Evolutionary conservation across 305 asterid species (phyloP).

Genomic region (Caryopteris hybrid): DNA sequence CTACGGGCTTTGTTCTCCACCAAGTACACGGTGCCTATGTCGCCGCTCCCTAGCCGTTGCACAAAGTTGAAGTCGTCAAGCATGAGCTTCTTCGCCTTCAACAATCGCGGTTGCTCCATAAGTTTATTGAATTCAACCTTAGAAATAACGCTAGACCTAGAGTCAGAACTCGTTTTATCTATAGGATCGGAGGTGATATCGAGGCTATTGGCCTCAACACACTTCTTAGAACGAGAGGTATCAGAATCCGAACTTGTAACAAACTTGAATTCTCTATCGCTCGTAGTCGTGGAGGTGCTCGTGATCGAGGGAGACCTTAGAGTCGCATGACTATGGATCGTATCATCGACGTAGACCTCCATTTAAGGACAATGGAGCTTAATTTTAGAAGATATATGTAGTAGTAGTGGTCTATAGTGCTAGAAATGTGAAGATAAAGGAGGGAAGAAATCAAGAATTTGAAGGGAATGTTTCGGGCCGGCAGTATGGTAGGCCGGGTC

Average conservation of each 20-base stretch:
- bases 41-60: conserved; percentile 62
- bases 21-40: conserved; percentile 67
- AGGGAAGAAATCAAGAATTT: conserved; percentile 13
- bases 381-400: neutral
- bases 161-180: conserved; percentile 13
- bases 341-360: conserved; percentile 16
- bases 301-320: conserved; percentile 16
- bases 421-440: too few species aligned
- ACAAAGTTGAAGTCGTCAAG: conserved; percentile 48
- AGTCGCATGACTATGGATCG: neutral
- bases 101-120: too few species aligned
- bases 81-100: conserved; percentile 21
- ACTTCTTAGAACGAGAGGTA: neutral
- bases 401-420: too few species aligned
- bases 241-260: conserved; percentile 17
- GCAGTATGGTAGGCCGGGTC: conserved; percentile 40
- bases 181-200: neutral
- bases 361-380: neutral
- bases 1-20: conserved; percentile 49
- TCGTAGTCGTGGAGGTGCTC: neutral
- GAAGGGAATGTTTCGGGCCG: conserved; percentile 39
- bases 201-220: neutral
- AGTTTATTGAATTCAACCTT: neutral
- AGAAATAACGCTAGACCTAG: neutral
- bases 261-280: conserved; percentile 11